Percentiles rank a stretch among this genome's conserved stretches.
phyloP scores from a whole-genome alignment of 805 yeast species.

The Kuraishia cidri region DNA sequence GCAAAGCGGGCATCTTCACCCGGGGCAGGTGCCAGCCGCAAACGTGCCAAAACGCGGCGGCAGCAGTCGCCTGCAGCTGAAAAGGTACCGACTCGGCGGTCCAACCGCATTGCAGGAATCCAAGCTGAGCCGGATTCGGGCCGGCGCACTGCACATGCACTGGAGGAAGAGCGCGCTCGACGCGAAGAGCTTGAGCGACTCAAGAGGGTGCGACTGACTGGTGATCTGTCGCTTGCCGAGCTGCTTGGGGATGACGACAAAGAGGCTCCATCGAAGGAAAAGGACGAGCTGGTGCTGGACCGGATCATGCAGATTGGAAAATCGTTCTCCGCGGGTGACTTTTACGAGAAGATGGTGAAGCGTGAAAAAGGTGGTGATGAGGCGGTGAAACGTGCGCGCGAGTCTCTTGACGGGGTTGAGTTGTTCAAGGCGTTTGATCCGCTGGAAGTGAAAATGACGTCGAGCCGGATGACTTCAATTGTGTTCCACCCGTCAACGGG shows the following conservation, averaged over 20 bases:
- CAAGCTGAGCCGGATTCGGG: conserved; percentile 39
- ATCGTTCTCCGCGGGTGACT: conserved; percentile 61
- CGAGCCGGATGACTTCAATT: conserved; percentile 66
- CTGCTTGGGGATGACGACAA: conserved; percentile 25
- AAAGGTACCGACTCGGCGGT: conserved; percentile 61
- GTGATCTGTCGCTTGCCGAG: conserved; percentile 58
- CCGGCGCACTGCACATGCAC: conserved; percentile 24
- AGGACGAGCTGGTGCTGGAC: conserved; percentile 15
- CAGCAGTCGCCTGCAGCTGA: not conserved
- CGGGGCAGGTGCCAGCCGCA: not conserved
- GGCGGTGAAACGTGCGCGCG: conserved; percentile 37
- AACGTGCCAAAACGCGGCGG: not conserved
- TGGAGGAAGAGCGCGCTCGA: conserved; percentile 20
- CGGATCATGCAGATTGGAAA: conserved; percentile 31
- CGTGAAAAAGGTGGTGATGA: conserved; percentile 23
- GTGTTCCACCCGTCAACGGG: conserved; percentile 66
- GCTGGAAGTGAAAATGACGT: conserved; percentile 59
- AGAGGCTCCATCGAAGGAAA: conserved; percentile 21
- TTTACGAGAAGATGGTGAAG: conserved; percentile 43
- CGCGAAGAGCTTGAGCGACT: conserved; percentile 35
- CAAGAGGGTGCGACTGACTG: conserved; percentile 51
- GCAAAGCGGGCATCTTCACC: conserved; percentile 4
- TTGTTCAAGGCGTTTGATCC: conserved; percentile 55
- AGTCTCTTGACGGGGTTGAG: conserved; percentile 40
- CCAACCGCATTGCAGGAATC: conserved; percentile 72